Evolutionary conservation across 2,329 filamentous ascomycete species (phyloP).

Genomic region (Fusarium humuli): DNA sequence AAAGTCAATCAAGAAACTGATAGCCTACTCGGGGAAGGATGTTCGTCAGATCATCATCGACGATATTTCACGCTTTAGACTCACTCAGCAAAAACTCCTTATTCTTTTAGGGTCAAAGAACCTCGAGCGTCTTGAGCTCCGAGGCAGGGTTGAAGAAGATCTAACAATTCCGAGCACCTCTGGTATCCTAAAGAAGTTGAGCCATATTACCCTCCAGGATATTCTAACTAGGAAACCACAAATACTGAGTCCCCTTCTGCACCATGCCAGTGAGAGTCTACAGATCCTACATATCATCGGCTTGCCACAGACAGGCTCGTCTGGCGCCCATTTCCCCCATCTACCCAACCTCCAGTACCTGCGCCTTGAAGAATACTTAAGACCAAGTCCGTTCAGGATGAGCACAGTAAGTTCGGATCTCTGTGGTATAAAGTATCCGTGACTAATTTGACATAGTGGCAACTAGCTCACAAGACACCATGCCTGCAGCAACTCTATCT

Average conservation of each 20-base stretch:
- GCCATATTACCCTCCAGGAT: slow-evolving; percentile 38
- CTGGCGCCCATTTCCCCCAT: slow-evolving; percentile 24
- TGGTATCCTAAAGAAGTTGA: slow-evolving; percentile 37
- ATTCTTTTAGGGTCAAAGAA: slow-evolving; percentile 44
- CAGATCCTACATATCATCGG: slow-evolving; percentile 43
- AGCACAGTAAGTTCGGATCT: slow-evolving; percentile 34
- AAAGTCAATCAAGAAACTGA: slow-evolving; percentile 46
- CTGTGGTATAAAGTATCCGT: neutral
- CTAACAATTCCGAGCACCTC: slow-evolving; percentile 38
- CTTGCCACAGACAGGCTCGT: slow-evolving; percentile 29
- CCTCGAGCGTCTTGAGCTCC: slow-evolving; percentile 44
- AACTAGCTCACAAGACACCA: slow-evolving; percentile 45
- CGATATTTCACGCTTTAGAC: slow-evolving; percentile 43
- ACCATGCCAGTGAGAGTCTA: slow-evolving; percentile 38
- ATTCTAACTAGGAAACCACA: slow-evolving; percentile 30
- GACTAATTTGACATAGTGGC: slow-evolving; percentile 41
- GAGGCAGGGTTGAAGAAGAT: slow-evolving; percentile 33
- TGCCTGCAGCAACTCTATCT: slow-evolving; percentile 51
- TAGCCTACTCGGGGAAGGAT: slow-evolving; percentile 50
- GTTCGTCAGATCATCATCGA: slow-evolving; percentile 47
- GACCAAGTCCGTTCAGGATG: slow-evolving; percentile 28
- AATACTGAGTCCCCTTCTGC: slow-evolving; percentile 36
- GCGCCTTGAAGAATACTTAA: slow-evolving; percentile 45
- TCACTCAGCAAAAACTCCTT: slow-evolving; percentile 48
- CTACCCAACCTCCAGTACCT: slow-evolving; percentile 49